phyloP scores from a whole-genome alignment of 23 red algal genomes.

The Gracilaria domingensis region DNA sequence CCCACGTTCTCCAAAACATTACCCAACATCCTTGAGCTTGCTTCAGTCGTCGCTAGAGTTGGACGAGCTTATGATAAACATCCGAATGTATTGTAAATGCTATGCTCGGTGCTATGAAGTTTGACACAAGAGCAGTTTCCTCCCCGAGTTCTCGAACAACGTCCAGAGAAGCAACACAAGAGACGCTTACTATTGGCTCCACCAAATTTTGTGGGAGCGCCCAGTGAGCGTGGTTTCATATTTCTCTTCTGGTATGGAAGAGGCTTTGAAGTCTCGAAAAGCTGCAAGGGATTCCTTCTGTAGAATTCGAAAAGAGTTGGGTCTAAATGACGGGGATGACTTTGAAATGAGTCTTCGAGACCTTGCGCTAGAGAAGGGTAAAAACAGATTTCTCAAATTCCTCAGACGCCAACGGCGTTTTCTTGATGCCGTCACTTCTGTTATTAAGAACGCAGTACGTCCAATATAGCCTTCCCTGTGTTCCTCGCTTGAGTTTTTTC shows the following conservation, averaged over 20 bases:
- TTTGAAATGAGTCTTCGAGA: constrained; percentile 23
- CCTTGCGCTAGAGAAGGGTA: not conserved
- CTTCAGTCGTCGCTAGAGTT: too few relatives aligned
- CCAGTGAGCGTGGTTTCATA: too few relatives aligned
- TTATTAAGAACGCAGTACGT: constrained; percentile 18
- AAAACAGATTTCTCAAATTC: not conserved
- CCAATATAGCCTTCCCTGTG: not conserved
- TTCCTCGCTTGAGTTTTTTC: not conserved
- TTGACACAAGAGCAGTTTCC: too few relatives aligned
- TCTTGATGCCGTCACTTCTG: constrained; percentile 14
- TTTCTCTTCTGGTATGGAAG: not conserved
- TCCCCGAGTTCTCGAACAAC: too few relatives aligned
- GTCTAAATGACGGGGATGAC: not conserved
- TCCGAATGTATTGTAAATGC: too few relatives aligned
- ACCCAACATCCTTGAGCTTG: too few relatives aligned
- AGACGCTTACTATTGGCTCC: not conserved
- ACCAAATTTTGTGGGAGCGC: not conserved
- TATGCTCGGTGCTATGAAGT: too few relatives aligned
- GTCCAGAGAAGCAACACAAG: not conserved
- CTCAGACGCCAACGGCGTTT: not conserved
- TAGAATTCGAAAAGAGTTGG: not conserved
- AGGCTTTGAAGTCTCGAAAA: constrained; percentile 16
- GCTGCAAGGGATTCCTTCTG: not conserved
- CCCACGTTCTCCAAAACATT: too few relatives aligned
- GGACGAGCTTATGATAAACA: too few relatives aligned